Percentiles rank a stretch among this genome's conserved stretches.
Conservation (phyloP, 2,329 filamentous ascomycete genomes). For the Hymenoscyphus occultus region DNA sequence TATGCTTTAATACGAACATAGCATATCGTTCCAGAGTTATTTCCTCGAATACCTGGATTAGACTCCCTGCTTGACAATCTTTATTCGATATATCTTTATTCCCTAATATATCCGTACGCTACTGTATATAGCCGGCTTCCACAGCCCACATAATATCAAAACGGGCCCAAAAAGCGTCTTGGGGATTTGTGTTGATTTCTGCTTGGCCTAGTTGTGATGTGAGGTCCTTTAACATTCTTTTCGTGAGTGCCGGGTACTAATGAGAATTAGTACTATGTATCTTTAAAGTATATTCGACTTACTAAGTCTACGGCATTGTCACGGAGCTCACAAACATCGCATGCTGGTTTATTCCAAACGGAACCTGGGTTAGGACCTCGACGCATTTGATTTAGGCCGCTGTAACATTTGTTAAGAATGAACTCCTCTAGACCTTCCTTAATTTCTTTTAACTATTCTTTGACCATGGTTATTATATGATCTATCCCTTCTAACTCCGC, state of each 20-base stretch:
- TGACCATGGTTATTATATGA: neutral
- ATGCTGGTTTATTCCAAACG: slow-evolving; percentile 4
- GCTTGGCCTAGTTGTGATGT: neutral
- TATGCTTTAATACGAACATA: neutral
- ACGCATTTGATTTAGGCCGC: neutral
- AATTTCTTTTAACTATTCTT: neutral
- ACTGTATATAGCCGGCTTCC: slow-evolving; percentile 4
- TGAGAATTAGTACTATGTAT: neutral
- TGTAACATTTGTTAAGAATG: neutral
- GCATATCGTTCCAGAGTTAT: neutral
- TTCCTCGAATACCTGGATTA: neutral
- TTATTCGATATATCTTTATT: neutral
- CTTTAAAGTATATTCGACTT: neutral
- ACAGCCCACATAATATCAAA: slow-evolving; percentile 2
- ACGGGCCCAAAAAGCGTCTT: neutral
- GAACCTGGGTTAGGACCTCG: neutral
- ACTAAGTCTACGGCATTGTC: neutral
- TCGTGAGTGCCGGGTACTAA: neutral
- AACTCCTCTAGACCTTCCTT: neutral
- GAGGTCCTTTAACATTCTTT: neutral
- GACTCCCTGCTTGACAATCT: neutral
- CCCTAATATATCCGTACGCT: neutral
- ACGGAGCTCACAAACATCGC: neutral
- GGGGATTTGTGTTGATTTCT: neutral
- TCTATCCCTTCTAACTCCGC: neutral